A percentile compares a stretch with the other conserved stretches of the same genome.
Evolutionary conservation across 129 eudicot genomes (phyloP).

Genomic region (Flaveria trinervia): DNA sequence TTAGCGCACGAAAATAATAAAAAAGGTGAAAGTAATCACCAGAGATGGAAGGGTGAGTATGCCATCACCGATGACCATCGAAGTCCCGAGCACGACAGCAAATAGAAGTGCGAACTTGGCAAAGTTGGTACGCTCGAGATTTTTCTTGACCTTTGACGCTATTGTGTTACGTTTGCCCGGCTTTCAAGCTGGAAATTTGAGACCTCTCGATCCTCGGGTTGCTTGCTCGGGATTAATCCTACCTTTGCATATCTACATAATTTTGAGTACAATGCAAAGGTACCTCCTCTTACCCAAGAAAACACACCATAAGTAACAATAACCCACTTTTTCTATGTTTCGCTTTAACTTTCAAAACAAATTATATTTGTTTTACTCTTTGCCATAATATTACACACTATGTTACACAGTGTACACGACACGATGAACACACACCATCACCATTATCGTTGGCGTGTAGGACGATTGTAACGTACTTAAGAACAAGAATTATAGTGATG

Average conservation of each 20-base stretch:
- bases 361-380: too few species aligned
- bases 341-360: too few species aligned
- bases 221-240: constrained; percentile 58
- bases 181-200: constrained; percentile 46
- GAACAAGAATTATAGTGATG: constrained; percentile 57
- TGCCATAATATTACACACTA: not conserved
- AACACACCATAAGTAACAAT: too few species aligned
- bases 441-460: constrained; percentile 70
- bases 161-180: constrained; percentile 30
- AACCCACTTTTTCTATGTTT: too few species aligned
- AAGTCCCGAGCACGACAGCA: constrained; percentile 60
- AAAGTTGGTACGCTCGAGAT: constrained; percentile 45
- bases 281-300: too few species aligned
- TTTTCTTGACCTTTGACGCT: constrained; percentile 45
- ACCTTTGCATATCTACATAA: too few species aligned
- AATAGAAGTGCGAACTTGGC: constrained; percentile 52
- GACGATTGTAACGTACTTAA: constrained; percentile 64
- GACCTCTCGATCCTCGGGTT: constrained; percentile 53
- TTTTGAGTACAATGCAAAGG: too few species aligned
- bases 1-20: not conserved
- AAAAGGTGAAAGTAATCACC: constrained; percentile 30
- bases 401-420: too few species aligned
- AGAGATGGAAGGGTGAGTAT: constrained; percentile 68
- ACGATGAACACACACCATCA: constrained; percentile 38
- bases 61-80: constrained; percentile 76